These are phyloP conservation scores for Ophioceras dolichostomum DNA, from an alignment of 2,329 filamentous ascomycete genomes.

Conservation along the genomic window DNA sequence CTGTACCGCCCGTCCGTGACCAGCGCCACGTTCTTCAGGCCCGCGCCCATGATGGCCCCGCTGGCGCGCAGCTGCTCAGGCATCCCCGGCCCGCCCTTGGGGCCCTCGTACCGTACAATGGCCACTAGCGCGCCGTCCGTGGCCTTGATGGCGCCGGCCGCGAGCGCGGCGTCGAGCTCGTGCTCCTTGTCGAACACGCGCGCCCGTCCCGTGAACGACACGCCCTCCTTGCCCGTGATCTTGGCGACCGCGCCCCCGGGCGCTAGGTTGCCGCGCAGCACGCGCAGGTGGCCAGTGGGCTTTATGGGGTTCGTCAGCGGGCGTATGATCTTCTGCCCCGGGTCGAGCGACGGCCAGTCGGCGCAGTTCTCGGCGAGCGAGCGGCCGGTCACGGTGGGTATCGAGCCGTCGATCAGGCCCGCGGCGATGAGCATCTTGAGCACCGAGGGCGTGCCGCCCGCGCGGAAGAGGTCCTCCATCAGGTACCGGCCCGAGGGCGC, in stretches of 20 bases:
- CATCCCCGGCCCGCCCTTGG: constrained; percentile 90
- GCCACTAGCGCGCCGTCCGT: constrained; percentile 69
- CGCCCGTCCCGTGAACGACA: constrained; percentile 68
- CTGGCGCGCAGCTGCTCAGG: constrained; percentile 84
- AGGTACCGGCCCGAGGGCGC: constrained; percentile 74
- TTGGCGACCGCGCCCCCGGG: constrained; percentile 87
- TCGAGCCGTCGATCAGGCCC: constrained; percentile 61
- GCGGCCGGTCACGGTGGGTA: constrained; percentile 73
- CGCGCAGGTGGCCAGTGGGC: constrained; percentile 72
- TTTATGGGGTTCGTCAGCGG: constrained; percentile 66
- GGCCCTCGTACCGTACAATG: constrained; percentile 87
- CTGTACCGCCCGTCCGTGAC: constrained; percentile 88
- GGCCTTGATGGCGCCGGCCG: constrained; percentile 37
- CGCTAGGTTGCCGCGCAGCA: constrained; percentile 77
- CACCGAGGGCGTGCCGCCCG: constrained; percentile 76
- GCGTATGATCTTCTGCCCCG: constrained; percentile 73
- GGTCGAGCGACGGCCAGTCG: constrained; percentile 62
- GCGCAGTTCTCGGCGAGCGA: constrained; percentile 74
- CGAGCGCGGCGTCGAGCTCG: constrained; percentile 63
- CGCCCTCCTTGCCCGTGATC: constrained; percentile 91
- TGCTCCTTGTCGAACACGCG: constrained; percentile 80
- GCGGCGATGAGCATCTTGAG: constrained; percentile 75
- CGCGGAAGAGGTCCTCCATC: constrained; percentile 73
- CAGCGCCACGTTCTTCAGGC: constrained; percentile 74
- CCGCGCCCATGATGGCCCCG: constrained; percentile 86